Conservation (phyloP, 2,329 filamentous ascomycete species). For the Zelopaecilomyces penicillatus region DNA sequence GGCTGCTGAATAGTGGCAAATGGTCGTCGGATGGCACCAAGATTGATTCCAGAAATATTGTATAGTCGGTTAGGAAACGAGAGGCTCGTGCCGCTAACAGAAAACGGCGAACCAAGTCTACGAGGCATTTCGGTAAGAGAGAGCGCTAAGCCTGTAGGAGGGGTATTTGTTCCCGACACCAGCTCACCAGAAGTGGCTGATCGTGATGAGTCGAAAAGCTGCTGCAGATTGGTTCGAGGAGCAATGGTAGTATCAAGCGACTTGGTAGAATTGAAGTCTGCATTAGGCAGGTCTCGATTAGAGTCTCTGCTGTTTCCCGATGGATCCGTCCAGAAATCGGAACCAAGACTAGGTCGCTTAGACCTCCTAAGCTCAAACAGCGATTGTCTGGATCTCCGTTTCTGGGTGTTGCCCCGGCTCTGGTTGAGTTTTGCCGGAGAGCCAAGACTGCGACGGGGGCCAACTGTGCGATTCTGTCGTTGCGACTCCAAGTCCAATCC, state of each 20-base stretch:
- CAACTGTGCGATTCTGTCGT: slow-evolving; percentile 41
- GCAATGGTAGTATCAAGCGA: slow-evolving; percentile 31
- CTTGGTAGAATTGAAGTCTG: slow-evolving; percentile 27
- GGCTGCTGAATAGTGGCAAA: slow-evolving; percentile 51
- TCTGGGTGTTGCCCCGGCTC: slow-evolving; percentile 46
- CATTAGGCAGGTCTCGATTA: slow-evolving; percentile 12
- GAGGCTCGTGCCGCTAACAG: slow-evolving; percentile 40
- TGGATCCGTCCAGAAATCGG: slow-evolving; percentile 46
- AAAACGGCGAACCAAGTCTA: slow-evolving; percentile 53
- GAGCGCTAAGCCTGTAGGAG: slow-evolving; percentile 12
- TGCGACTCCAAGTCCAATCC: slow-evolving; percentile 23
- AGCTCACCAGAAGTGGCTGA: slow-evolving; percentile 5
- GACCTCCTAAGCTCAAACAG: slow-evolving; percentile 38
- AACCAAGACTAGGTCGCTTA: slow-evolving; percentile 46
- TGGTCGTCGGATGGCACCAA: slow-evolving; percentile 38
- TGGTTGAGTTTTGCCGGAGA: slow-evolving; percentile 44
- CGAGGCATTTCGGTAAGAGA: slow-evolving; percentile 31
- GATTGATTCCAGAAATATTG: slow-evolving; percentile 36
- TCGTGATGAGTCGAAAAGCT: slow-evolving; percentile 29
- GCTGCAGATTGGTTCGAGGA: slow-evolving; percentile 33
- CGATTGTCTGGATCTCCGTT: slow-evolving; percentile 42
- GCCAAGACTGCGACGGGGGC: slow-evolving; percentile 40
- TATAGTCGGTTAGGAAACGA: slow-evolving; percentile 52
- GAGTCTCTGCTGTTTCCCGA: slow-evolving; percentile 18
- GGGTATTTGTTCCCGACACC: neutral